Evolutionary conservation across 441 rosid species (phyloP), one percentile per base, ranked within the genome.

Genomic region (Jatropha multifida): DNA sequence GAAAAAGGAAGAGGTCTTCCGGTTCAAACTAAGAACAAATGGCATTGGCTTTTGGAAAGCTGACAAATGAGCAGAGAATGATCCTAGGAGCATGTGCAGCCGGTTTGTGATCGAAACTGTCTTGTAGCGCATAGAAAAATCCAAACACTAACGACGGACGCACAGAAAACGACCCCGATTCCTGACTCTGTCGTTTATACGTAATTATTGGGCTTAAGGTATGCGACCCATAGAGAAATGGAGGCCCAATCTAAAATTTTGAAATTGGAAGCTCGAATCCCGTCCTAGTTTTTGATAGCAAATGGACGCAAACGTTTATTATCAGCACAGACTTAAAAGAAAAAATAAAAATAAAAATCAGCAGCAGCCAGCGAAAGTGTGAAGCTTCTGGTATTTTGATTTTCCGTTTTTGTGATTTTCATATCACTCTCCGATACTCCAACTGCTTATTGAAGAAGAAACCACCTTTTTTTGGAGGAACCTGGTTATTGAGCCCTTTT

Each of bases 21-120:
- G 86, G 84, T 84, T 55, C 49, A 70, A 79, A 68, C 84, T 72
- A 82, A 62, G 83, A 74, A 69, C 82, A 77, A 81, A 80, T 80
- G 83, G 81, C 84, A 65, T 78, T 54, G n/a, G 40, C 74, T 13
- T 54, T n/a, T 64, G 51, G 65, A 66, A 78, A 79, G 61, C 52
- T 54, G 83, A 79, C 88, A 81, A 82, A 79, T 52, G 65, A 65
- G 13, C 12, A 73, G 64, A 46, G 32, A 68, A 27, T 51, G 1
- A 61, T 65, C 37, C 73, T 15, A 63, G 60, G 73, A 72, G 5
- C 48, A 54, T 41, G 32, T 32, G 3, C 42, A 56, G 79, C 76
- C 83, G 78, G 71, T 48, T 75, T 15, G 46, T 13, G 10, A 32
- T 49, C 46, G 2, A 20, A 71, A 41, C 23, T 44, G 3, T 59